Percentiles rank a stretch among this genome's conserved stretches.
These are phyloP conservation scores for Lentinula detonsa DNA, from an alignment of 768 basidiomycete genomes.

Conservation along the genomic window DNA sequence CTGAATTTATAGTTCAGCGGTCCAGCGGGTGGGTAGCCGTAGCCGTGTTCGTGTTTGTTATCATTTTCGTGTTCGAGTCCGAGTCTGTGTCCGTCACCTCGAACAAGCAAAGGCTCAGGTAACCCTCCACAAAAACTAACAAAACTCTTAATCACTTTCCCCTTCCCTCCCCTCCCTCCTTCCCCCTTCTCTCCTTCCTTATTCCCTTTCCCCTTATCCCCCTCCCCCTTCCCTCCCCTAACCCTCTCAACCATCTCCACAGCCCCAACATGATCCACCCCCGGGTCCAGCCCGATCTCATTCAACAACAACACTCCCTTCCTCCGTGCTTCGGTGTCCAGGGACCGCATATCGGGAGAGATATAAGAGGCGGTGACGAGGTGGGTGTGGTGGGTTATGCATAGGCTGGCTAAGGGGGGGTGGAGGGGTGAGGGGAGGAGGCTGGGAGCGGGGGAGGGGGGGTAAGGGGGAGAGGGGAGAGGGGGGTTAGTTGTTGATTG, in stretches of 20 bases:
- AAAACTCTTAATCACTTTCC: slow-evolving; percentile 63
- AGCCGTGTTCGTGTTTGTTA: too few relatives aligned
- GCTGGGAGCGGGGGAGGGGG: slow-evolving; percentile 28
- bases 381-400: slow-evolving; percentile 64
- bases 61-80: slow-evolving; percentile 3
- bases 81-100: slow-evolving; percentile 9
- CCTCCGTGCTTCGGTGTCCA: slow-evolving; percentile 50
- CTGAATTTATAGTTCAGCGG: slow-evolving; percentile 91
- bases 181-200: too few relatives aligned
- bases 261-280: slow-evolving; percentile 86
- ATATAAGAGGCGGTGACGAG: slow-evolving; percentile 92
- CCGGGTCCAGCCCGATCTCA: slow-evolving; percentile 88
- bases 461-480: neutral
- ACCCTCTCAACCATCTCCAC: slow-evolving; percentile 53
- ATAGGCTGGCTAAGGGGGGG: slow-evolving; percentile 60
- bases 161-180: slow-evolving; percentile 38
- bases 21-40: slow-evolving; percentile 20
- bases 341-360: slow-evolving; percentile 63
- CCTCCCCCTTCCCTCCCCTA: slow-evolving; percentile 43
- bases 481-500: neutral
- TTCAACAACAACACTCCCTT: slow-evolving; percentile 69
- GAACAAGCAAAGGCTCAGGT: slow-evolving; percentile 63
- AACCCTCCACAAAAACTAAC: slow-evolving; percentile 92
- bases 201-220: slow-evolving; percentile 37
- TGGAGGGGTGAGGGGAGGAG: slow-evolving; percentile 79